Evolutionary conservation across 306 rosid species (phyloP).

Genomic region (Gynostemma pentaphyllum): DNA sequence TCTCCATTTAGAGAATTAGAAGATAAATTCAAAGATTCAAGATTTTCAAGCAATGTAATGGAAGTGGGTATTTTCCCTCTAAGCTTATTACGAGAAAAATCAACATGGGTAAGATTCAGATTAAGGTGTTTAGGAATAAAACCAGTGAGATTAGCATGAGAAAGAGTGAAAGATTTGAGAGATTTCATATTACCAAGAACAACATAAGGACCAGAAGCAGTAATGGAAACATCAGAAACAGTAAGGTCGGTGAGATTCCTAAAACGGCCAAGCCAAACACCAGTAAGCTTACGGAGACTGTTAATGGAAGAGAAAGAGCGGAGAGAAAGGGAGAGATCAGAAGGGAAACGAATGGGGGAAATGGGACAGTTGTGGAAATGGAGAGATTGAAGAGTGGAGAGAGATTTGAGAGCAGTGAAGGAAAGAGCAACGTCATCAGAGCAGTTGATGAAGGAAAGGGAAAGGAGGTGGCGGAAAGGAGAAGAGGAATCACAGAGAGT

Average conservation of each 20-base stretch:
- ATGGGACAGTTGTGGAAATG: slow-evolving; percentile 71
- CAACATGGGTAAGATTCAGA: slow-evolving; percentile 64
- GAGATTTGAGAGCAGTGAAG: slow-evolving; percentile 87
- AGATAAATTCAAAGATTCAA: slow-evolving; percentile 54
- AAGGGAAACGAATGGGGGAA: slow-evolving; percentile 67
- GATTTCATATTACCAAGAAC: slow-evolving; percentile 61
- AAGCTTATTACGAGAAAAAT: slow-evolving; percentile 61
- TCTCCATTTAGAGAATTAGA: slow-evolving; percentile 45
- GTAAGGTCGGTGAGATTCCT: slow-evolving; percentile 71
- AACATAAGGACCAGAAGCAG: slow-evolving; percentile 68
- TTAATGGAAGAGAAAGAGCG: slow-evolving; percentile 53
- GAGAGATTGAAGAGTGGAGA: slow-evolving; percentile 63
- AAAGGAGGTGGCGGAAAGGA: slow-evolving; percentile 82
- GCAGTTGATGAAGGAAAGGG: slow-evolving; percentile 67
- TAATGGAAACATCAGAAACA: slow-evolving; percentile 35
- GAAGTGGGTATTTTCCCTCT: slow-evolving; percentile 54
- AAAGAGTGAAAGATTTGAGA: slow-evolving; percentile 52
- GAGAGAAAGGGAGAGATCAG: slow-evolving; percentile 61
- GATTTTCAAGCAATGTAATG: slow-evolving; percentile 46
- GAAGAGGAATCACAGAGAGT: slow-evolving; percentile 60
- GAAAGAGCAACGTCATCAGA: slow-evolving; percentile 71
- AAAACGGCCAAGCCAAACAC: slow-evolving; percentile 79
- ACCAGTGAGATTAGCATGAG: slow-evolving; percentile 72
- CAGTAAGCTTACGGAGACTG: slow-evolving; percentile 54
- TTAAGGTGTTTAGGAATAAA: slow-evolving; percentile 43